Evolutionary conservation across 257 asterid genomes (phyloP).

Genomic region (Jasminum sambac): DNA sequence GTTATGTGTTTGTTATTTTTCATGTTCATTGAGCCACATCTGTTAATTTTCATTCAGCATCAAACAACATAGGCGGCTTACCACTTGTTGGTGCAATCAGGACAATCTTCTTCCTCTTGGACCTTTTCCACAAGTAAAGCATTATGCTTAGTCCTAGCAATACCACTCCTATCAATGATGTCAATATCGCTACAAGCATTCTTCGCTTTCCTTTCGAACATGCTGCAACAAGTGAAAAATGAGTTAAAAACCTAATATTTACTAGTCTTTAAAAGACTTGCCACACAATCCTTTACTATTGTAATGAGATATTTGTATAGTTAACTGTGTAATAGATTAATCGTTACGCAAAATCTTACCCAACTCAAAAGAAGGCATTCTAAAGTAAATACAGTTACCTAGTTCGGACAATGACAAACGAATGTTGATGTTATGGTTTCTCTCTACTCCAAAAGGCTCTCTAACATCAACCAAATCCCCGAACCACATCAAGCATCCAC

Average conservation of each 20-base stretch:
- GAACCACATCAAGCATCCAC: slow-evolving; percentile 31
- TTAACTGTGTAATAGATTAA: neutral
- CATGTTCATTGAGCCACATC: neutral
- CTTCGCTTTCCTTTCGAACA: neutral
- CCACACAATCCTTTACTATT: neutral
- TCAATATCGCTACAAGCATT: neutral
- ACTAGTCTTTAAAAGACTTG: neutral
- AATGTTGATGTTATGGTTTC: slow-evolving; percentile 22
- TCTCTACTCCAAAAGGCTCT: neutral
- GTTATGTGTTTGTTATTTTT: neutral
- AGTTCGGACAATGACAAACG: slow-evolving; percentile 28
- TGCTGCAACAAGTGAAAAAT: neutral
- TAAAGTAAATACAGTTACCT: slow-evolving; percentile 34
- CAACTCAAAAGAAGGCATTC: slow-evolving; percentile 31
- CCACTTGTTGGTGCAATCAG: neutral
- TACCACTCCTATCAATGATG: slow-evolving; percentile 12
- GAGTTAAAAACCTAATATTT: neutral
- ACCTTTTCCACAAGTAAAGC: slow-evolving; percentile 1
- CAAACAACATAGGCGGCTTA: neutral
- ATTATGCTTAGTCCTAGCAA: slow-evolving; percentile 17
- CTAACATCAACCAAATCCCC: slow-evolving; percentile 26
- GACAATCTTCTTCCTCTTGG: slow-evolving; percentile 2
- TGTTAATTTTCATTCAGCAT: neutral
- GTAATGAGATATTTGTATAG: neutral
- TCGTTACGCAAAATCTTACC: slow-evolving; percentile 7